Evolutionary conservation across 768 basidiomycete genomes (phyloP), one percentile per base, ranked within the genome.

Genomic region (Crassisporium funariophilum): DNA sequence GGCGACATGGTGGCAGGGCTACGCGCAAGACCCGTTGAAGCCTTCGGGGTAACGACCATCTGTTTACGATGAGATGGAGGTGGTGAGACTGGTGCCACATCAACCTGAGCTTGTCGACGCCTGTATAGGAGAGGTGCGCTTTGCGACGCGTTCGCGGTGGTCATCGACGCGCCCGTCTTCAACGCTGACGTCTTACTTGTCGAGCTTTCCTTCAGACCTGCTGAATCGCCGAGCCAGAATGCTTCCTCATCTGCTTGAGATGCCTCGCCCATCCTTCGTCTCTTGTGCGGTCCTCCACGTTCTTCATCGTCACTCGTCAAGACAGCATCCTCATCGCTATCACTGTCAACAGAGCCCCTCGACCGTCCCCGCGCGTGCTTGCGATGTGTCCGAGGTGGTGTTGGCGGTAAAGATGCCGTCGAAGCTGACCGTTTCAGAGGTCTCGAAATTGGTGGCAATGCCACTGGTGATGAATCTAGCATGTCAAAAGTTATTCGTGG

Each of bases 391-490:
- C 79, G 67, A 0, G 85, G 85, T 16, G 84, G 85, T 0, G 85
- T 87, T 27, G 83, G n/a, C n/a, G n/a, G 84, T 17, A 87, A 71
- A 4, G 82, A 82, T 22, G 77, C 79, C 33, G 80, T 72, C 13
- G 84, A 86, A 19, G 83, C 79, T 13, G 82, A 82, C 16, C 83
- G 81, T 64, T 84, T 84, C 38, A 83, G 68, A 12, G 72, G 68
- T 31, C 69, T 72, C 29, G 65, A 62, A 16, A 59, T 39, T 13
- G 61, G 63, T n/a, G 65, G 65, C 3, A 70, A 44, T 16, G 44
- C 49, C 38, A 47, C 55, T 40, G 60, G 51, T 20, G 54, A 57
- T 4, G 54, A 47, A n/a, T 61, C 57, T 23, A 55, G 55, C 57
- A 57, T 59, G 10, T n/a, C n/a, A n/a, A n/a, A n/a, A n/a, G 29